Evolutionary conservation across 164 flowering plant species (phyloP).

Genomic region (Echeveria elegans): DNA sequence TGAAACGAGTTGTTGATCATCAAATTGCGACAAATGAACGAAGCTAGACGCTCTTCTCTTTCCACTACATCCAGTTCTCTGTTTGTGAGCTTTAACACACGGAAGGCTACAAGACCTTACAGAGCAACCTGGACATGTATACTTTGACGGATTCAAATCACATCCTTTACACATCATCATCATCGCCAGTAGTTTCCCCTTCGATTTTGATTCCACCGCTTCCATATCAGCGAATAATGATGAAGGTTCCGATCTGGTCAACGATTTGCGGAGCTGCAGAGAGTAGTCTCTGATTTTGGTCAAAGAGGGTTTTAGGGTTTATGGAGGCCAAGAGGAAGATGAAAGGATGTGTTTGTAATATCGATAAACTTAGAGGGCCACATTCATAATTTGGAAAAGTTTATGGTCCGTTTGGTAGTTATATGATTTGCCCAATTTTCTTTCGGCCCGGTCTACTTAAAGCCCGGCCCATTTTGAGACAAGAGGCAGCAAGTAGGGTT

Average conservation of each 20-base stretch:
- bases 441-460: too few relatives aligned
- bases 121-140: slow-evolving; percentile 59
- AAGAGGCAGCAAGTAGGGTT: too few relatives aligned
- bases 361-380: too few relatives aligned
- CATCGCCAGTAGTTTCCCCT: slow-evolving; percentile 1
- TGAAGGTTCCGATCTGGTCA: background rate
- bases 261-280: background rate
- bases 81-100: slow-evolving; percentile 62
- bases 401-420: too few relatives aligned
- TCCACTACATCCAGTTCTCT: slow-evolving; percentile 42
- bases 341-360: background rate
- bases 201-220: background rate
- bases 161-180: slow-evolving; percentile 39
- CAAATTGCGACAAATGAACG: slow-evolving; percentile 48
- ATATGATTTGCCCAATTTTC: too few relatives aligned
- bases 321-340: background rate
- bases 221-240: background rate
- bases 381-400: too few relatives aligned
- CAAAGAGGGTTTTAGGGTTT: background rate
- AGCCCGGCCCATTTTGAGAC: too few relatives aligned
- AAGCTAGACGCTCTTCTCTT: slow-evolving; percentile 31
- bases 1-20: slow-evolving; percentile 43
- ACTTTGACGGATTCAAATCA: slow-evolving; percentile 34
- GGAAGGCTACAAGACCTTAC: slow-evolving; percentile 51
- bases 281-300: background rate